Evolutionary conservation across 176 grass and related monocot genomes (phyloP).

Genomic region (Bonia amplexicaulis): DNA sequence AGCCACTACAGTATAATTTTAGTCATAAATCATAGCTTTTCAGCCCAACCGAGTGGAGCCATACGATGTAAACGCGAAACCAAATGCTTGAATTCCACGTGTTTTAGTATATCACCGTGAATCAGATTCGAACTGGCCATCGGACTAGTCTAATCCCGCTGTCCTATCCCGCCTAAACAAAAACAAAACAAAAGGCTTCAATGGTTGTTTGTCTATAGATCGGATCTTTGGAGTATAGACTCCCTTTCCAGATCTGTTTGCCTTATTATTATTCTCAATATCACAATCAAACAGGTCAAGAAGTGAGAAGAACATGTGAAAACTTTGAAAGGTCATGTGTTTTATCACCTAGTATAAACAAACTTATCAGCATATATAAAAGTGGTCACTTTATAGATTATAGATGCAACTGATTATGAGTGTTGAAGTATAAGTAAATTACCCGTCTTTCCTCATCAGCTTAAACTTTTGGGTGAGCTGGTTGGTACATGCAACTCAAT

Average conservation of each 20-base stretch:
- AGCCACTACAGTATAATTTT: too few relatives aligned
- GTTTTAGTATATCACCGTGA: neutral
- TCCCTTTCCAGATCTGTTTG: neutral
- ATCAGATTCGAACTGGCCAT: slow-evolving; percentile 3
- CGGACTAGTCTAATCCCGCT: neutral
- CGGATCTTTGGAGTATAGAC: neutral
- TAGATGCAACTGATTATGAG: neutral
- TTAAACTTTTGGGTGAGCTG: too few relatives aligned
- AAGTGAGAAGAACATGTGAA: neutral
- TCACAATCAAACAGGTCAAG: neutral
- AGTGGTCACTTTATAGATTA: neutral
- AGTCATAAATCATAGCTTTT: too few relatives aligned
- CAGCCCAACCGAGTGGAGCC: too few relatives aligned
- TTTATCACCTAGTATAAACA: neutral
- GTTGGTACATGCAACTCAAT: too few relatives aligned
- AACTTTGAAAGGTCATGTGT: neutral
- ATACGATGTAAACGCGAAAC: neutral
- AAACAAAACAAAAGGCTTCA: neutral
- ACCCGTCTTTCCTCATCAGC: too few relatives aligned
- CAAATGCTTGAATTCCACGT: neutral
- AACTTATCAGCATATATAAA: neutral
- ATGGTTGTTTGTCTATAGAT: neutral
- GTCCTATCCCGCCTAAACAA: neutral
- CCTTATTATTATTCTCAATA: neutral
- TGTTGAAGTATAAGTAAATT: too few relatives aligned